These are phyloP conservation scores for Tuctoria greenei DNA, from an alignment of 176 grass and related monocot genomes.

Conservation along the genomic window DNA sequence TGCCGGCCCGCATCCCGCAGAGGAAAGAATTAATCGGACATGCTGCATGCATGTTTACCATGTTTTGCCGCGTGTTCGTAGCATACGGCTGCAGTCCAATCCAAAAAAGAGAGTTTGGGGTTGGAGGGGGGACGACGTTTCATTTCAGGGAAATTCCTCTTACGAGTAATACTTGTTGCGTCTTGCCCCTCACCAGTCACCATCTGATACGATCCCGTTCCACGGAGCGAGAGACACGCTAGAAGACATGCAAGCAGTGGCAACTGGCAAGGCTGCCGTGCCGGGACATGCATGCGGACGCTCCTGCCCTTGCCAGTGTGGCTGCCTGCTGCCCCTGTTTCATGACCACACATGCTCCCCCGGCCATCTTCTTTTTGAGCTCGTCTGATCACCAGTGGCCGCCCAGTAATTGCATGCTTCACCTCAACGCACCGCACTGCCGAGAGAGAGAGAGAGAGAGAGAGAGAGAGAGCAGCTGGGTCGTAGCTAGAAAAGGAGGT, in stretches of 20 bases:
- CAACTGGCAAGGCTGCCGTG: not conserved
- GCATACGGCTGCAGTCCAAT: no score
- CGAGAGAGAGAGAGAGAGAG: not conserved
- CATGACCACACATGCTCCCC: constrained; percentile 18
- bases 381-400: not conserved
- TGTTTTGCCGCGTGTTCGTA: no score
- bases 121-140: no score
- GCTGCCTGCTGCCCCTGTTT: not conserved
- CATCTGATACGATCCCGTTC: not conserved
- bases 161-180: not conserved
- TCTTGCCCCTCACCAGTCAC: not conserved
- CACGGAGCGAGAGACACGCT: constrained; percentile 7
- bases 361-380: constrained; percentile 13
- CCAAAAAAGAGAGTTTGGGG: no score
- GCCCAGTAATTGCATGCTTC: constrained; percentile 37
- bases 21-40: no score
- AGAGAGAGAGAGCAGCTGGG: not conserved
- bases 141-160: not conserved
- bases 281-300: not conserved
- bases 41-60: no score
- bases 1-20: no score
- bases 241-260: constrained; percentile 3
- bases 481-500: not conserved
- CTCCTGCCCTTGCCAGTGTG: constrained; percentile 1
- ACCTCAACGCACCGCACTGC: constrained; percentile 16